Evolutionary conservation across 768 basidiomycete genomes (phyloP), one percentile per base, ranked within the genome.

Genomic region (Boletus subparvulus): DNA sequence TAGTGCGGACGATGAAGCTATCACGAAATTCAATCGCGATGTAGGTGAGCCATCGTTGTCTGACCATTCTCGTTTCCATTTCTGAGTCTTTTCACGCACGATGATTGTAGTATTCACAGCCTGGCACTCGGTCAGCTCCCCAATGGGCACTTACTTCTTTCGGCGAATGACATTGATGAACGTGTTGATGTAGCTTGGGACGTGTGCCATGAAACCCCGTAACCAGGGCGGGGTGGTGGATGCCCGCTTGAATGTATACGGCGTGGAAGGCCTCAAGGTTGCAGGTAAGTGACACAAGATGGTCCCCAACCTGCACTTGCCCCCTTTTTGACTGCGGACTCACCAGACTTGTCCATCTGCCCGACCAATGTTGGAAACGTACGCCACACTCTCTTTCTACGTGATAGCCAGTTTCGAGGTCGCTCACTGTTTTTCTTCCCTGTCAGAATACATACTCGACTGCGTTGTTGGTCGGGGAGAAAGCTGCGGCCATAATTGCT

Each of bases 151-250:
- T 11, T 6, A 21, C 6, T 12, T 14, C 26, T 26, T 28, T 17
- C 7, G 14, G 5, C 1, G 10, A 17, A 33, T 28, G n/a, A 4
- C 9, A 10, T n/a, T 51, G 16, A 59, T 24, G 17, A 10, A 24
- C 3, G 3, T 3, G 10, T 43, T n/a, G 1, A 44, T 24, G 4
- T 24, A 86, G 84, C 73, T 84, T 4, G 86, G 86, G 39, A 88
- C 86, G 0, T 87, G 85, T 53, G 79, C 85, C 0, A 88, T 88
- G 87, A 86, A 86, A 66, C 77, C 83, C 0, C 78, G 80, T 2
- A 75, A 81, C 12, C 50, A 78, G 32, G 79, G 78, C 2, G 88
- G 87, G 5, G 87, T 90, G 7, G 84, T 89, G 4, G 85, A 89
- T 61, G 53, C 77, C 5, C 72, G 72, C 30, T 65, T 88, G 46